Evolutionary conservation across 1,284 basidiomycete genomes (phyloP), one percentile per base, ranked within the genome.

Genomic region (Apiotrichum brassicae): DNA sequence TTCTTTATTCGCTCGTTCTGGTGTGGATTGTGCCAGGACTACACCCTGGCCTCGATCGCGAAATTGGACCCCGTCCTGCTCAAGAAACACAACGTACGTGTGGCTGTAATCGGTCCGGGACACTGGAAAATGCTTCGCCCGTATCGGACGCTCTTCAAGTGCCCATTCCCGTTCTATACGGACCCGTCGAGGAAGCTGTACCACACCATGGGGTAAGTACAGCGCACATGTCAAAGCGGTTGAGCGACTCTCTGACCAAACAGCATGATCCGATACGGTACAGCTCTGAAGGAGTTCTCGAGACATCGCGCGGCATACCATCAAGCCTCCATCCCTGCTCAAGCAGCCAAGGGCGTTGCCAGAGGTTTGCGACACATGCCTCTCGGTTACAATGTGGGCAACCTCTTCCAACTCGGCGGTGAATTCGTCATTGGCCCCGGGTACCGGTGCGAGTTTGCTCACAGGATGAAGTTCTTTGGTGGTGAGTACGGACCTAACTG

Each of bases 1-100:
- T 66, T 74, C 59, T 74, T 70, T 53, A 64, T 72, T 36, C 56
- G 72, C 6, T 53, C 65, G 45, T 72, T 71, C 55, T 72, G 68
- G 68, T 74, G 72, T 49, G 70, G 69, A 12, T 62, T 68, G 56
- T 72, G 69, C 46, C 72, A 74, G 54, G 68, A 73, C 39, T 75
- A 68, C 49, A 70, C 63, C 6, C 56, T 68, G 30, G 64, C 65
- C 8, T 68, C 65, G 1, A 49, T 75, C 6, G 48, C 62, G 0
- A 50, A 61, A 3, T 56, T 71, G 18, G 70, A 72, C 46, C 61
- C 62, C 9, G 59, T 54, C 3, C 65, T 62, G 3, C 43, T 73
- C 18, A 56, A 61, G 33, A 54, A 56, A 33, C 61, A 63, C 5
- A 64, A 65, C 14, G 60, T 73, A n/a, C 49, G 59, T 20, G 65